Evolutionary conservation across 2,329 filamentous ascomycete genomes (phyloP), one percentile per base, ranked within the genome.

Genomic region (Torrubiellomyces zombiae): DNA sequence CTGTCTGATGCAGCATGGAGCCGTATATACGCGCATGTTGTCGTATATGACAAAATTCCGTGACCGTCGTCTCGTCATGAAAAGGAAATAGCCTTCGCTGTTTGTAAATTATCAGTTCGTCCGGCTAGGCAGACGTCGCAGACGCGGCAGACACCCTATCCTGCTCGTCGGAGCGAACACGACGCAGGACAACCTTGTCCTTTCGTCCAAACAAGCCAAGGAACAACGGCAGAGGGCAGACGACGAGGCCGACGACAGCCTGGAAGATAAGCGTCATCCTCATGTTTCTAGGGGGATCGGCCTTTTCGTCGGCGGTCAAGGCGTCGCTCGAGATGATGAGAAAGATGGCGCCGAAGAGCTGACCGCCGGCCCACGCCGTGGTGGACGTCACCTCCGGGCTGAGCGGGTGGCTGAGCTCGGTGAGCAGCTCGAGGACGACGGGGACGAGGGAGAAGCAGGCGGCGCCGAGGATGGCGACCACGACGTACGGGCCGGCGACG

Each of bases 391-490:
- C 67, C 51, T 92, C 86, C 0, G 89, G 85, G 20, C 72, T 75
- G 14, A 91, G 70, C 0, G 89, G 89, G 42, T 89, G 80, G 5
- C 78, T 83, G 30, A 93, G 66, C 47, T 95, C 82, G 25, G 80
- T 79, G 10, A 94, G 58, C 38, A 78, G 83, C 51, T 98, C 89
- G 24, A 95, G 64, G 5, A 73, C 78, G 18, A 93, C 67, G 3
- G 89, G 89, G 1, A 95, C 63, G 3, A 95, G 55, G 12, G 65
- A 65, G 51, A 95, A 95, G 7, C 66, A 73, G 0, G 80, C 56
- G 2, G 82, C 83, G 21, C 89, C 89, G 3, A 93, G 59, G 10
- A 91, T 33, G 3, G 75, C 69, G 35, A 80, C 68, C 10, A 92
- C 64, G 26, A 77, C 60, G 43, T 82, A 93, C 0, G 80, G 74